A percentile compares a stretch with the other conserved stretches of the same genome.
phyloP scores from a whole-genome alignment of 345 rosid genomes.

The Trapa incisa region DNA sequence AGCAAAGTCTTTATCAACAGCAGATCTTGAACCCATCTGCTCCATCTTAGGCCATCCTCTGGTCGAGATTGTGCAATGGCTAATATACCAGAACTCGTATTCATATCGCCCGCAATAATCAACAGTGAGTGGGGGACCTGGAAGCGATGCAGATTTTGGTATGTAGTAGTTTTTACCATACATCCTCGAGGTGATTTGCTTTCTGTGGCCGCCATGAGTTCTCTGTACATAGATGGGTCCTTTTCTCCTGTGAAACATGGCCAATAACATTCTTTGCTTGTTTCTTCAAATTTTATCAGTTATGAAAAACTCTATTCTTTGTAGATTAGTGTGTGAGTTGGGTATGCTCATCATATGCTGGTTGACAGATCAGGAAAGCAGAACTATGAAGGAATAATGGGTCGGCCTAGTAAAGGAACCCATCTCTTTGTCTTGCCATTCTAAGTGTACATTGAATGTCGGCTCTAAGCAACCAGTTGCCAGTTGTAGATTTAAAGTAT shows the following conservation, averaged over 20 bases:
- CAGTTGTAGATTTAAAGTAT: too few species aligned
- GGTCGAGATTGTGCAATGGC: neutral
- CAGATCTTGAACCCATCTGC: neutral
- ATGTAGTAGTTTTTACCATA: neutral
- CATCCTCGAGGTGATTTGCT: neutral
- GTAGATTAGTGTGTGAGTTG: neutral
- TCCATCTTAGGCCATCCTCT: neutral
- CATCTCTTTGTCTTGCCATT: too few species aligned
- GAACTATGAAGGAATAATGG: neutral
- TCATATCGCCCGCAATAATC: neutral
- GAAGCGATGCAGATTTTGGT: neutral
- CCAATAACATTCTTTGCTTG: neutral
- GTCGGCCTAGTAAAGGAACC: too few species aligned
- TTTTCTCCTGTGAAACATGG: neutral
- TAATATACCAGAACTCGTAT: neutral
- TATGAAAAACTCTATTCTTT: too few species aligned
- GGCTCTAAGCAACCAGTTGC: too few species aligned
- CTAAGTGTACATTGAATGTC: too few species aligned
- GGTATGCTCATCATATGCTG: neutral
- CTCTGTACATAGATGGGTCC: neutral
- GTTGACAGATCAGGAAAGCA: neutral
- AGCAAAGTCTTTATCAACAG: neutral
- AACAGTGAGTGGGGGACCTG: neutral
- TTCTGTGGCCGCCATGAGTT: neutral
- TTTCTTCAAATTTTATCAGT: neutral